A percentile compares a stretch with the other conserved stretches of the same genome.
Evolutionary conservation across 2,329 filamentous ascomycete species (phyloP).

Genomic region (Dactylella cylindrospora): DNA sequence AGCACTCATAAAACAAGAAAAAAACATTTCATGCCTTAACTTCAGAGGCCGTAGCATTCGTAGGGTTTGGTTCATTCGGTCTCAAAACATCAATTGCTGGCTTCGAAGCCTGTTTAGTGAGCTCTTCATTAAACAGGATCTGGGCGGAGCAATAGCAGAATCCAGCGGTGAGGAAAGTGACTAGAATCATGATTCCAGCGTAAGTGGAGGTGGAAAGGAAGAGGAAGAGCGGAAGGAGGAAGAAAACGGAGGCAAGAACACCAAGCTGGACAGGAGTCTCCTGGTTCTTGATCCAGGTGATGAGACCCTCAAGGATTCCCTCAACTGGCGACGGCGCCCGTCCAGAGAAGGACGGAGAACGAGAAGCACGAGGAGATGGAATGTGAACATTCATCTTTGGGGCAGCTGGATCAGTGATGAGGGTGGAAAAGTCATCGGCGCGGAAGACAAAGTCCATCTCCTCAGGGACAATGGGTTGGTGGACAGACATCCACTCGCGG

Average conservation of each 20-base stretch:
- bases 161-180: constrained; percentile 24
- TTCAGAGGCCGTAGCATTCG: constrained; percentile 18
- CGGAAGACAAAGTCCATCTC: constrained; percentile 43
- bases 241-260: constrained; percentile 30
- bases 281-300: constrained; percentile 32
- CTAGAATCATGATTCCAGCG: constrained; percentile 36
- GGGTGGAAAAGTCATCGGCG: constrained; percentile 36
- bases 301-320: constrained; percentile 19
- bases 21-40: constrained; percentile 17
- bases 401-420: constrained; percentile 12
- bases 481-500: constrained; percentile 33
- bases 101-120: constrained; percentile 1
- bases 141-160: constrained; percentile 34
- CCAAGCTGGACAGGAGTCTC: constrained; percentile 36
- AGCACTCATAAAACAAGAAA: too few relatives aligned
- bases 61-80: constrained; percentile 7
- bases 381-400: constrained; percentile 35
- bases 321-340: constrained; percentile 19
- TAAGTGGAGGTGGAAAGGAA: constrained; percentile 36
- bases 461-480: constrained; percentile 36
- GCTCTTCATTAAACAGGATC: constrained; percentile 11
- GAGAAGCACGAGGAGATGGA: constrained; percentile 26
- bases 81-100: constrained; percentile 7
- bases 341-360: constrained; percentile 21
- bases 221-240: constrained; percentile 30